phyloP scores from a whole-genome alignment of 225 moss, liverwort and hornwort genomes.

The Pseudoscleropodium purum region DNA sequence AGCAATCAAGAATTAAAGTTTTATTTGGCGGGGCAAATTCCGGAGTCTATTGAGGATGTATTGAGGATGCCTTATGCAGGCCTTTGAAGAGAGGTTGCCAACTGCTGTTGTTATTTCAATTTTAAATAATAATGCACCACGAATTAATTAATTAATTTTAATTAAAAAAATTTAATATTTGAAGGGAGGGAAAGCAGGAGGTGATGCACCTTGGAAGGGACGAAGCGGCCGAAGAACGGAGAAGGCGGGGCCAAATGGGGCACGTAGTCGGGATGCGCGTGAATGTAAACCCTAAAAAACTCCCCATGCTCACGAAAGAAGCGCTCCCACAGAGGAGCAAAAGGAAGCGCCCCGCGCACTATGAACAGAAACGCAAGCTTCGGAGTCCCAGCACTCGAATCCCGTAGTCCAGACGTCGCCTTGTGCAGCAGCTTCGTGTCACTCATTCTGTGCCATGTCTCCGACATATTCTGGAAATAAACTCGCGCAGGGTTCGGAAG shows the following conservation, averaged over 20 bases:
- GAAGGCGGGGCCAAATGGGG: neutral
- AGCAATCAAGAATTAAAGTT: neutral
- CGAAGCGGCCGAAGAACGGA: constrained; percentile 28
- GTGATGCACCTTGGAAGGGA: constrained; percentile 31
- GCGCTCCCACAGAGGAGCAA: constrained; percentile 29
- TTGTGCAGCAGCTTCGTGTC: constrained; percentile 10
- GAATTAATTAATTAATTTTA: no score
- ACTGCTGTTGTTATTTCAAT: neutral
- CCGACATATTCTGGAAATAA: constrained; percentile 30
- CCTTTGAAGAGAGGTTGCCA: neutral
- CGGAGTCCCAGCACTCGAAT: neutral
- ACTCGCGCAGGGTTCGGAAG: neutral
- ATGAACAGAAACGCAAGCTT: constrained; percentile 30
- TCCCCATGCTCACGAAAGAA: constrained; percentile 19
- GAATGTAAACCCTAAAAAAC: constrained; percentile 10
- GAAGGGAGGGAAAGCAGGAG: neutral
- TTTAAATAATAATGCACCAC: neutral
- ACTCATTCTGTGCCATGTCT: constrained; percentile 31
- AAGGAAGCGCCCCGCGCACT: constrained; percentile 15
- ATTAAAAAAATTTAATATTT: neutral
- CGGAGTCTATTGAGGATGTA: neutral
- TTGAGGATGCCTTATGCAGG: neutral
- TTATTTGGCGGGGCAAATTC: neutral
- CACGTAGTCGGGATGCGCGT: constrained; percentile 27
- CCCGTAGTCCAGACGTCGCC: neutral